Percentiles rank a stretch among this genome's conserved stretches.
These are phyloP conservation scores for Hippophae rhamnoides DNA, from an alignment of 306 rosid genomes.

Conservation along the genomic window DNA sequence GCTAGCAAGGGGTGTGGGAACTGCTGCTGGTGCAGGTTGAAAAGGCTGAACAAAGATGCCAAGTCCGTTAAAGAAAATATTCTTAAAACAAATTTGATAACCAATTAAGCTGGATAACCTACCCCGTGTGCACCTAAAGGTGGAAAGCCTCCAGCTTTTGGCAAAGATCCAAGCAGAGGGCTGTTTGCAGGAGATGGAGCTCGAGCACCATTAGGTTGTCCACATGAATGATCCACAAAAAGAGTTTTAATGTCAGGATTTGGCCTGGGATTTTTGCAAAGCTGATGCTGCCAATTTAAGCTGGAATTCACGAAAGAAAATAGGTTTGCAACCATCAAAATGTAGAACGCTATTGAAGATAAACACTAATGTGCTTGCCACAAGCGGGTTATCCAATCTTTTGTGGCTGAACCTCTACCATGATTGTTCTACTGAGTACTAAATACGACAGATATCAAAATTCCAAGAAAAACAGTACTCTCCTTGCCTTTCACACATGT, in stretches of 20 bases:
- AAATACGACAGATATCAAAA: too few species aligned
- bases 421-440: too few species aligned
- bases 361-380: background rate
- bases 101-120: conserved; percentile 23
- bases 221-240: conserved; percentile 83
- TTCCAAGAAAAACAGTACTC: too few species aligned
- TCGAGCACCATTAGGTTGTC: too few species aligned
- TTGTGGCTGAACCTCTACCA: too few species aligned
- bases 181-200: too few species aligned
- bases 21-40: conserved; percentile 76
- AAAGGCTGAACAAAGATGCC: conserved; percentile 59
- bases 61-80: conserved; percentile 9
- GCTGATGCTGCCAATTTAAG: conserved; percentile 99
- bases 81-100: conserved; percentile 6
- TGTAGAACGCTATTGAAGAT: background rate
- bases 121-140: conserved; percentile 97
- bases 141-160: conserved; percentile 93
- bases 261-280: conserved; percentile 92
- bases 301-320: conserved; percentile 37
- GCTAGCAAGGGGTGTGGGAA: conserved; percentile 86
- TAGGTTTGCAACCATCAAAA: conserved; percentile 2
- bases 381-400: background rate
- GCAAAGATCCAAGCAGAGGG: conserved; percentile 13
- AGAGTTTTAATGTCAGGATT: conserved; percentile 99
- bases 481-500: too few species aligned